Conservation (phyloP, 2,329 filamentous ascomycete genomes). For the Seiridium cupressi region DNA sequence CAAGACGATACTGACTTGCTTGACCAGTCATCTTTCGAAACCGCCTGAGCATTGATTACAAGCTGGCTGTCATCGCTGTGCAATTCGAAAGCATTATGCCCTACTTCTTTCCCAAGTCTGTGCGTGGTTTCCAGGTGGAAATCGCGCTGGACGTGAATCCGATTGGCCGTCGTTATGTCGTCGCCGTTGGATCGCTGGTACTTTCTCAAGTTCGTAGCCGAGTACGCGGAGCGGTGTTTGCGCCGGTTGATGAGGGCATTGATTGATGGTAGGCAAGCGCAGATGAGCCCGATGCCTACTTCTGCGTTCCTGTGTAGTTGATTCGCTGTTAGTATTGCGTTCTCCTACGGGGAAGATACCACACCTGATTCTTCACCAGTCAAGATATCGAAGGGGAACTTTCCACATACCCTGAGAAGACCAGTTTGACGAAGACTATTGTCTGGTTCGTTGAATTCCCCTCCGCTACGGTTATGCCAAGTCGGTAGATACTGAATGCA, state of each 20-base stretch:
- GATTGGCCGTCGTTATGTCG: neutral
- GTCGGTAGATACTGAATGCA: slow-evolving; percentile 27
- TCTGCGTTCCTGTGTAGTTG: slow-evolving; percentile 20
- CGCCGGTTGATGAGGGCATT: slow-evolving; percentile 3
- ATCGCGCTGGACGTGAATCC: neutral
- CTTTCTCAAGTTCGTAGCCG: neutral
- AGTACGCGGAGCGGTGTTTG: neutral
- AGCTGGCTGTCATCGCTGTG: no score
- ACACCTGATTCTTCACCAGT: neutral
- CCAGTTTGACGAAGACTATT: slow-evolving; percentile 24
- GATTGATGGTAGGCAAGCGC: slow-evolving; percentile 6
- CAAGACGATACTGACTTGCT: no score
- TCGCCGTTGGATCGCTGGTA: neutral
- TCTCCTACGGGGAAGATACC: no score
- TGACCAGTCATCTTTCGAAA: no score
- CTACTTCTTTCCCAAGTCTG: no score
- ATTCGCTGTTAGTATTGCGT: no score
- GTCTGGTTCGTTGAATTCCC: slow-evolving; percentile 22
- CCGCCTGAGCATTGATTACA: no score
- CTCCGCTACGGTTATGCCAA: slow-evolving; percentile 20
- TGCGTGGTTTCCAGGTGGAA: no score
- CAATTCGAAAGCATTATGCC: no score
- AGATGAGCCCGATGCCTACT: slow-evolving; percentile 7
- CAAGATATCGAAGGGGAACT: no score
- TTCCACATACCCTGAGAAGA: slow-evolving; percentile 18